Evolutionary conservation across 2,329 filamentous ascomycete genomes (phyloP).

Genomic region (Hymenoscyphus fraxineus): DNA sequence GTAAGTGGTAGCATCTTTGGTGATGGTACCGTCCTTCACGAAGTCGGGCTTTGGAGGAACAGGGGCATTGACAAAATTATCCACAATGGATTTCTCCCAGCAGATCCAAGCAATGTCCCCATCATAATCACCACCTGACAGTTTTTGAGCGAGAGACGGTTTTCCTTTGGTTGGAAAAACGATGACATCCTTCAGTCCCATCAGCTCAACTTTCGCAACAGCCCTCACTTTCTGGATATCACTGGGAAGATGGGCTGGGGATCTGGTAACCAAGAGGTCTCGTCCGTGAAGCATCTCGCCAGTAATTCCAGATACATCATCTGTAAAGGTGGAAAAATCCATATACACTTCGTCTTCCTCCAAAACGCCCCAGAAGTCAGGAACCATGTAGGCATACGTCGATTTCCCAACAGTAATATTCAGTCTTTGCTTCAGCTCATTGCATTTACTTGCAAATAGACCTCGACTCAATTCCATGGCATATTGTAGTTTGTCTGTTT

Average conservation of each 20-base stretch:
- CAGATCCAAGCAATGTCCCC: slow-evolving; percentile 76
- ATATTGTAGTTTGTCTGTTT: slow-evolving; percentile 44
- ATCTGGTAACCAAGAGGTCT: slow-evolving; percentile 64
- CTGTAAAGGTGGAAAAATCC: slow-evolving; percentile 59
- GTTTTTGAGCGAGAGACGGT: slow-evolving; percentile 61
- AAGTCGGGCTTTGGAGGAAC: slow-evolving; percentile 45
- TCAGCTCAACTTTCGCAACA: slow-evolving; percentile 56
- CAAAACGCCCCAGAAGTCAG: slow-evolving; percentile 60
- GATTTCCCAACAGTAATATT: slow-evolving; percentile 60
- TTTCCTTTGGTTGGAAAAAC: slow-evolving; percentile 67
- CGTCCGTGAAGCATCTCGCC: slow-evolving; percentile 52
- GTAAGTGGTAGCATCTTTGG: slow-evolving; percentile 44
- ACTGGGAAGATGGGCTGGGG: slow-evolving; percentile 64
- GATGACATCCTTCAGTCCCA: slow-evolving; percentile 71
- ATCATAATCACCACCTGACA: slow-evolving; percentile 79
- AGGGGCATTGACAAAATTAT: slow-evolving; percentile 61
- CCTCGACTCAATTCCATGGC: slow-evolving; percentile 44
- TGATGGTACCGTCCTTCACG: slow-evolving; percentile 46
- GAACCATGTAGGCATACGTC: slow-evolving; percentile 61
- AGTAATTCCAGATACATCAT: slow-evolving; percentile 49
- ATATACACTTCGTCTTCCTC: slow-evolving; percentile 65
- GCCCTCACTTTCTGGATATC: slow-evolving; percentile 68
- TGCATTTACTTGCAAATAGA: slow-evolving; percentile 23
- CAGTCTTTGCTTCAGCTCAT: slow-evolving; percentile 47
- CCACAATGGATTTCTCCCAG: slow-evolving; percentile 64